phyloP scores from a whole-genome alignment of 2,329 filamentous ascomycete genomes.

The Claviceps sp. region DNA sequence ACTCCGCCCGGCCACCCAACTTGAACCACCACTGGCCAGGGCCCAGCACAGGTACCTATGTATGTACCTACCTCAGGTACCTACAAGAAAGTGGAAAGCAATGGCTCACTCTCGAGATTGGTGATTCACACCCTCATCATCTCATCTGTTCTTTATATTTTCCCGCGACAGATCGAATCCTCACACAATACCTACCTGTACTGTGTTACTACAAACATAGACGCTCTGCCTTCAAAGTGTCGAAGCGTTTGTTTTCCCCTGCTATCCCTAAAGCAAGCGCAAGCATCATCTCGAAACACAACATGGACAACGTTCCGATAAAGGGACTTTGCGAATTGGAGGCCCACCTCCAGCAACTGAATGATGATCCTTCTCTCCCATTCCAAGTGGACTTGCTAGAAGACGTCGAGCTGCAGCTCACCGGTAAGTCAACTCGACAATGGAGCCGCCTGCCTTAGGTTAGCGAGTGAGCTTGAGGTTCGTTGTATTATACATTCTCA shows the following conservation, averaged over 20 bases:
- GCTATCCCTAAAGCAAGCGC: constrained; percentile 13
- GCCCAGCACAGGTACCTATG: too few species aligned
- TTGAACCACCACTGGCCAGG: too few species aligned
- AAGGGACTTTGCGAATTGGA: constrained; percentile 40
- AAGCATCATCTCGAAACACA: constrained; percentile 22
- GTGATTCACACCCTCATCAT: neutral
- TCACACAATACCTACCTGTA: neutral
- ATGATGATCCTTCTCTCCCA: constrained; percentile 26
- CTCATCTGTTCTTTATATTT: neutral
- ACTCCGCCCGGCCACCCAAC: too few species aligned
- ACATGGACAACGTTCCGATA: constrained; percentile 31
- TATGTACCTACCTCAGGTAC: too few species aligned
- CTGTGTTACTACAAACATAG: neutral
- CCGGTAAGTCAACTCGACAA: constrained; percentile 21
- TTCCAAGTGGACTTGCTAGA: constrained; percentile 41
- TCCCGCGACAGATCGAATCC: neutral
- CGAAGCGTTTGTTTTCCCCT: neutral
- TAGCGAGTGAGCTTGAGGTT: neutral
- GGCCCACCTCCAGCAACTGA: constrained; percentile 37
- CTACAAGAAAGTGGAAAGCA: too few species aligned
- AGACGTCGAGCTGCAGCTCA: constrained; percentile 45
- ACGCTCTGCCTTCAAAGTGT: neutral
- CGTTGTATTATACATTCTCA: neutral
- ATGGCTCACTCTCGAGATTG: neutral
- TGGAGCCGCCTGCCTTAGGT: neutral